Conservation (phyloP, 345 rosid species). For the Camelina sativa region DNA sequence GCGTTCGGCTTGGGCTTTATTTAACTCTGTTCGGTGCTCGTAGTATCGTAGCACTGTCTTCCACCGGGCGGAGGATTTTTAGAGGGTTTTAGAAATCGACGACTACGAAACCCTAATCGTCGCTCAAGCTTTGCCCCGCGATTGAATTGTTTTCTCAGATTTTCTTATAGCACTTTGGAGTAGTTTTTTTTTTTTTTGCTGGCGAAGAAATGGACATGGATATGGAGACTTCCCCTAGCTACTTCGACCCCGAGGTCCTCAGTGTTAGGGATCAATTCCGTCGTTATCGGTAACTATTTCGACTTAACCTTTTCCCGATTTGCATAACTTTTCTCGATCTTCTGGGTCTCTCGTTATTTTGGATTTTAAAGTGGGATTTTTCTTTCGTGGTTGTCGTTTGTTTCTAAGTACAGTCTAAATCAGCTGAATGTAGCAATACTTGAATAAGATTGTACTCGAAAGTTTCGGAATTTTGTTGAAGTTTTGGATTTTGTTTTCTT, state of each 20-base stretch:
- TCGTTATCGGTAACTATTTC: constrained; percentile 73
- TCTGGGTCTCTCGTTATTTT: constrained; percentile 9
- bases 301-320: constrained; percentile 8
- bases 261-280: constrained; percentile 75
- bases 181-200: constrained; percentile 11
- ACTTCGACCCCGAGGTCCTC: constrained; percentile 75
- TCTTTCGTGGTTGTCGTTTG: neutral
- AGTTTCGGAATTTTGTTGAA: neutral
- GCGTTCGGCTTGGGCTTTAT: constrained; percentile 10
- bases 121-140: constrained; percentile 27
- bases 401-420: constrained; percentile 6
- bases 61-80: constrained; percentile 28
- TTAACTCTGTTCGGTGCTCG: constrained; percentile 3
- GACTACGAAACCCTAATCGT: constrained; percentile 5
- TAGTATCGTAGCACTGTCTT: neutral
- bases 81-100: constrained; percentile 34
- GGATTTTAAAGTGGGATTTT: neutral
- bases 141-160: neutral
- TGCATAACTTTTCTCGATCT: constrained; percentile 12
- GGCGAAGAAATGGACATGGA: constrained; percentile 62
- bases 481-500: constrained; percentile 12
- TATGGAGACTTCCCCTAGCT: constrained; percentile 77
- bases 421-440: neutral
- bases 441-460: constrained; percentile 12
- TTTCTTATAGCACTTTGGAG: neutral